Conservation (phyloP, 345 rosid species). For the Eutrema japonicum region DNA sequence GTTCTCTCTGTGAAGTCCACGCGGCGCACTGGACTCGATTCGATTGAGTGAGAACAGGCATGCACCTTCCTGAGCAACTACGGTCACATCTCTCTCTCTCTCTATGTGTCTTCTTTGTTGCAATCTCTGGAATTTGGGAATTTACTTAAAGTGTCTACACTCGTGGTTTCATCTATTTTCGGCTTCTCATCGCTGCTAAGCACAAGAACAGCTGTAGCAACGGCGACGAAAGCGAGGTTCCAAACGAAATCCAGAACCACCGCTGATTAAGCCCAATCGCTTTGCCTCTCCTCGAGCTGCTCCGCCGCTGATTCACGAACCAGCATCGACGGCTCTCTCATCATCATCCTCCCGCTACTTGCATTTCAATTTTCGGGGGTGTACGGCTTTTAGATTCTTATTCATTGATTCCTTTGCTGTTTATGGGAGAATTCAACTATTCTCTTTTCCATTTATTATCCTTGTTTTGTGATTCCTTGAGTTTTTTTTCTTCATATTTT, state of each 20-base stretch:
- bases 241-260: conserved; percentile 81
- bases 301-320: conserved; percentile 96
- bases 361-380: conserved; percentile 50
- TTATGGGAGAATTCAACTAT: conserved; percentile 6
- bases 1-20: conserved; percentile 11
- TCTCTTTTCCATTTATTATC: background rate
- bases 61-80: conserved; percentile 31
- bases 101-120: conserved; percentile 4
- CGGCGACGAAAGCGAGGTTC: conserved; percentile 88
- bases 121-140: conserved; percentile 22
- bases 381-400: background rate
- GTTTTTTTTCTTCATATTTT: background rate
- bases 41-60: conserved; percentile 35
- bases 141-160: background rate
- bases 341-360: conserved; percentile 88
- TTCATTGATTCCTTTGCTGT: conserved; percentile 19
- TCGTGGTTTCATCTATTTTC: conserved; percentile 11
- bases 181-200: conserved; percentile 67
- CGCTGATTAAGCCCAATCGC: conserved; percentile 98
- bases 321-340: conserved; percentile 92
- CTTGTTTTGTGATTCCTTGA: background rate
- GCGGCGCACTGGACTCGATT: conserved; percentile 9
- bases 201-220: conserved; percentile 61
- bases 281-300: conserved; percentile 97
- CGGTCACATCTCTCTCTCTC: conserved; percentile 16